A percentile compares a stretch with the other conserved stretches of the same genome.
phyloP scores from a whole-genome alignment of 2,329 filamentous ascomycete species.

The Colletotrichum noveboracense region DNA sequence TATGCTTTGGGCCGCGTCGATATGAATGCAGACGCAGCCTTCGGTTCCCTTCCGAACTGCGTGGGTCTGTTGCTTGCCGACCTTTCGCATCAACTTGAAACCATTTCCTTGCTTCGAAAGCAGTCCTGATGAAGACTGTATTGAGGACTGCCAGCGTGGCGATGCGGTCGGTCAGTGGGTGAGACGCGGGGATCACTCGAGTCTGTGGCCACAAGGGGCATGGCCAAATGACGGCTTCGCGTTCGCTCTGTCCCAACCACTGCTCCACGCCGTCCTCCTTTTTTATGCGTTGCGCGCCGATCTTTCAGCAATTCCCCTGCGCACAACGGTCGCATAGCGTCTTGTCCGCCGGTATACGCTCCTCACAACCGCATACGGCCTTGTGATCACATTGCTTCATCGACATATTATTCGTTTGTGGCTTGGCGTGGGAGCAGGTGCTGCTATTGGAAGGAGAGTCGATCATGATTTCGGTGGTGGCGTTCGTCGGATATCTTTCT shows the following conservation, averaged over 20 bases:
- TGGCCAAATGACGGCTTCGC: background rate
- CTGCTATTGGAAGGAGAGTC: background rate
- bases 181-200: background rate
- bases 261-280: background rate
- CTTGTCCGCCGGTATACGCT: slow-evolving; percentile 21
- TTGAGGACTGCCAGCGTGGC: background rate
- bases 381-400: slow-evolving; percentile 26
- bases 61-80: background rate
- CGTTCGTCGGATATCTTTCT: slow-evolving; percentile 1
- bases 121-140: background rate
- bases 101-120: background rate
- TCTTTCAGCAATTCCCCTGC: slow-evolving; percentile 9
- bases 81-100: slow-evolving; percentile 1
- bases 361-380: slow-evolving; percentile 19
- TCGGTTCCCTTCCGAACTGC: background rate
- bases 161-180: background rate
- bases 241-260: background rate
- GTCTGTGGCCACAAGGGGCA: background rate
- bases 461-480: background rate
- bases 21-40: background rate
- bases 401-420: slow-evolving; percentile 17
- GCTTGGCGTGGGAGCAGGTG: background rate
- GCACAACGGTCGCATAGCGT: slow-evolving; percentile 22
- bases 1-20: background rate
- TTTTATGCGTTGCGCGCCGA: background rate